These are phyloP conservation scores for Taiozyma sp. DNA, from an alignment of 1,139 yeast genomes.

Conservation along the genomic window DNA sequence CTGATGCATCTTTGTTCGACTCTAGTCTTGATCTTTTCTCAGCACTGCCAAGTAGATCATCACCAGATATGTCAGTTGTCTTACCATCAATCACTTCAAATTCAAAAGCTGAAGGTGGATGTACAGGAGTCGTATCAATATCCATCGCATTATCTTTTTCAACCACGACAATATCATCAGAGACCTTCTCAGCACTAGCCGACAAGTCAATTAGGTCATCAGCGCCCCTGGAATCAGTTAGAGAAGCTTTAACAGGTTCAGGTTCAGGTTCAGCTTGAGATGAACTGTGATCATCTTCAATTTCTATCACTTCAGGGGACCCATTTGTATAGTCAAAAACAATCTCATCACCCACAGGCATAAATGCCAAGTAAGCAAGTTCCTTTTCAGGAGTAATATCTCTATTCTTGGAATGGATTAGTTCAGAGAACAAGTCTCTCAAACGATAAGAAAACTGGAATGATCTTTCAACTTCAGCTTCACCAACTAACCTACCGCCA, in stretches of 20 bases:
- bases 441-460: slow-evolving; percentile 75
- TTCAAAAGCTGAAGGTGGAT: background rate
- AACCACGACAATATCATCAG: slow-evolving; percentile 17
- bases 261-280: background rate
- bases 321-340: slow-evolving; percentile 36
- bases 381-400: slow-evolving; percentile 82
- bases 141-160: slow-evolving; percentile 5
- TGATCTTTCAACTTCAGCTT: slow-evolving; percentile 71
- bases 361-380: slow-evolving; percentile 82
- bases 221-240: background rate
- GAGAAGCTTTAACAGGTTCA: background rate
- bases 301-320: slow-evolving; percentile 1
- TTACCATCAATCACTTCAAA: background rate
- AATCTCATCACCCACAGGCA: slow-evolving; percentile 67
- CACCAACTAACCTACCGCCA: slow-evolving; percentile 81
- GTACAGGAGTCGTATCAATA: slow-evolving; percentile 2
- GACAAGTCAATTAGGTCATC: slow-evolving; percentile 5
- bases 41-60: background rate
- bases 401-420: slow-evolving; percentile 58
- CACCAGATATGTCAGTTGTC: background rate
- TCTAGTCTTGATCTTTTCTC: background rate
- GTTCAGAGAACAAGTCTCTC: slow-evolving; percentile 59
- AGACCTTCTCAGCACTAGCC: background rate
- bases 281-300: background rate
- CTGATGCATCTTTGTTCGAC: slow-evolving; percentile 8